Percentiles rank a stretch among this genome's conserved stretches.
Conservation (phyloP, 805 yeast genomes). For the Wickerhamomyces bisporus region DNA sequence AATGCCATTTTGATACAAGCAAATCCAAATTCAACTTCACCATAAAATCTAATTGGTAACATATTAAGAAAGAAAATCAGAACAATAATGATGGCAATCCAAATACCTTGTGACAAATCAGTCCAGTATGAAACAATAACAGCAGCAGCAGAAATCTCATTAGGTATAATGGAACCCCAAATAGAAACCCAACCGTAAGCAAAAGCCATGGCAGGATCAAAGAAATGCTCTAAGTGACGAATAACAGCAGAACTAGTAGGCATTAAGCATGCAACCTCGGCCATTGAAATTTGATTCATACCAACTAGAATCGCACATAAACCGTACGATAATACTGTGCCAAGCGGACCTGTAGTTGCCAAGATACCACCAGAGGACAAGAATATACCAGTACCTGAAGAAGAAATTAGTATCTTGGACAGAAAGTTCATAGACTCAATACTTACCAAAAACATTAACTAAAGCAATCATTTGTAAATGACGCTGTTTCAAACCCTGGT, state of each 20-base stretch:
- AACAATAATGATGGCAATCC: slow-evolving; percentile 38
- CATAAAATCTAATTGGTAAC: slow-evolving; percentile 37
- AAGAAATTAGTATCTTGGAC: no score
- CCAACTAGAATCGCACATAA: slow-evolving; percentile 34
- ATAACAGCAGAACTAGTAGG: slow-evolving; percentile 34
- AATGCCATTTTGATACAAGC: slow-evolving; percentile 52
- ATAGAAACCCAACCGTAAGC: slow-evolving; percentile 41
- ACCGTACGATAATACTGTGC: slow-evolving; percentile 30
- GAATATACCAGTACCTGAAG: slow-evolving; percentile 39
- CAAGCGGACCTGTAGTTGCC: slow-evolving; percentile 30
- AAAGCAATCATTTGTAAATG: slow-evolving; percentile 47
- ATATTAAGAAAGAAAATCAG: slow-evolving; percentile 31
- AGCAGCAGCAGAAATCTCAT: slow-evolving; percentile 43
- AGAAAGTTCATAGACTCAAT: no score
- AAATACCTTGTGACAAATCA: slow-evolving; percentile 38
- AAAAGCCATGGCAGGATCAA: slow-evolving; percentile 42
- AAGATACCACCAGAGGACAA: slow-evolving; percentile 36
- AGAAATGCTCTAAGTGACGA: slow-evolving; percentile 32
- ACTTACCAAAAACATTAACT: slow-evolving; percentile 42
- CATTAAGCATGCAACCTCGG: slow-evolving; percentile 34
- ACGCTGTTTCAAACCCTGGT: slow-evolving; percentile 20
- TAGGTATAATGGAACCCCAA: slow-evolving; percentile 37
- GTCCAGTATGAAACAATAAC: slow-evolving; percentile 42
- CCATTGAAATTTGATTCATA: slow-evolving; percentile 34
- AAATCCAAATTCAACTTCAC: slow-evolving; percentile 55